phyloP scores from a whole-genome alignment of 163 green algal species.

The Coccomyxa subellipsoidea region DNA sequence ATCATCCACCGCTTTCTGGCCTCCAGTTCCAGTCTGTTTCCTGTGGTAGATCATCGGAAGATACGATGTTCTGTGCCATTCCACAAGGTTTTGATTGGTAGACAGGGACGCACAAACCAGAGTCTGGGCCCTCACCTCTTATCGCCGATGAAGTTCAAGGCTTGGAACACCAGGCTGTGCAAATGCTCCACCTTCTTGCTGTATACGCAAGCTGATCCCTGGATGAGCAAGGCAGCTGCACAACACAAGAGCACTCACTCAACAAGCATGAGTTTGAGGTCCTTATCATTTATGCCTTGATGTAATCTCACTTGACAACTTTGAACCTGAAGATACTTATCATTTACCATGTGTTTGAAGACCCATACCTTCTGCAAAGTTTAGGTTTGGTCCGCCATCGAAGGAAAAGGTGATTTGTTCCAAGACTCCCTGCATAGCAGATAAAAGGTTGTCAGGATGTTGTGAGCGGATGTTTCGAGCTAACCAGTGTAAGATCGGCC shows the following conservation, averaged over 20 bases:
- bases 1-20: constrained; percentile 16
- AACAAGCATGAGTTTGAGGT: no score
- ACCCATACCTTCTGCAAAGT: constrained; percentile 73
- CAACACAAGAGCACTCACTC: not conserved
- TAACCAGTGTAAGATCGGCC: not conserved
- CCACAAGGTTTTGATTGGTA: not conserved
- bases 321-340: no score
- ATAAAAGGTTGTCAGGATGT: not conserved
- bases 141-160: constrained; percentile 59
- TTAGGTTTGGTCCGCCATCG: constrained; percentile 55
- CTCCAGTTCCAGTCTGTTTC: not conserved
- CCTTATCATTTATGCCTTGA: no score
- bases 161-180: constrained; percentile 74
- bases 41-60: not conserved
- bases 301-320: no score
- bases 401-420: constrained; percentile 70
- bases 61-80: no score
- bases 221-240: constrained; percentile 79
- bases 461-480: not conserved
- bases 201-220: constrained; percentile 82
- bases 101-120: not conserved
- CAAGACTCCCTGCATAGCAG: constrained; percentile 54
- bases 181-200: constrained; percentile 90
- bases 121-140: constrained; percentile 17
- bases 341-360: not conserved